Evolutionary conservation across 2,329 filamentous ascomycete species (phyloP), one percentile per base, ranked within the genome.

Genomic region (Hymenoscyphus linearis): DNA sequence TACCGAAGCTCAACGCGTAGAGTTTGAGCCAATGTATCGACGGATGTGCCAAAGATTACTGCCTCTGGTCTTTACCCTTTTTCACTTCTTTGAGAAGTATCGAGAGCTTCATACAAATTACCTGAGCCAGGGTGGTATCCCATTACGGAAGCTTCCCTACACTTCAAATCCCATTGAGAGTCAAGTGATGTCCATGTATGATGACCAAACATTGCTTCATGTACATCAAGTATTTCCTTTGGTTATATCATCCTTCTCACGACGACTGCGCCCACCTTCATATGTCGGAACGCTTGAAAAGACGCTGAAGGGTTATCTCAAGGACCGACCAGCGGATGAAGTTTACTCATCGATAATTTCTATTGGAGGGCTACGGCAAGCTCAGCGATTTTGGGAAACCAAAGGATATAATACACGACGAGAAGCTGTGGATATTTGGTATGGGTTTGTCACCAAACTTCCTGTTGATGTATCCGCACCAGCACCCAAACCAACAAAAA

Each of bases 21-120:
- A 85, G 55, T 88, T 87, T 66, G 82, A 82, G 18, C 80, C 82
- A 0, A 84, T 87, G 69, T 77, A 80, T 64, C 82, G 85, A 71
- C 79, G 85, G 14, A 87, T 88, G 85, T 82, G 84, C 55, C 82
- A 84, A 63, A 80, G 85, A 56, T 74, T 88, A 9, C 85, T 86
- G 60, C 85, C 85, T 1, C 71, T 87, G 7, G 76, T 88, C 16
- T 87, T 88, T 66, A 86, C 84, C 13, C 77, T 86, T 26, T 87
- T 87, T 65, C 85, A 88, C 70, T 88, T 88, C 69, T 87, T 88
- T 69, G 85, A 88, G 70, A 85, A 78, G 0, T 87, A 86, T 68
- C 81, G 85, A 61, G 79, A 78, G 44, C 75, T 85, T 2, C 84
- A 87, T 66, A 71, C 86, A 7, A 74, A 83, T 65, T 82, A 84